Percentiles rank a stretch among this genome's conserved stretches.
These are phyloP conservation scores for Suhomyces atakaporum DNA, from an alignment of 1,139 yeast genomes.

Conservation along the genomic window DNA sequence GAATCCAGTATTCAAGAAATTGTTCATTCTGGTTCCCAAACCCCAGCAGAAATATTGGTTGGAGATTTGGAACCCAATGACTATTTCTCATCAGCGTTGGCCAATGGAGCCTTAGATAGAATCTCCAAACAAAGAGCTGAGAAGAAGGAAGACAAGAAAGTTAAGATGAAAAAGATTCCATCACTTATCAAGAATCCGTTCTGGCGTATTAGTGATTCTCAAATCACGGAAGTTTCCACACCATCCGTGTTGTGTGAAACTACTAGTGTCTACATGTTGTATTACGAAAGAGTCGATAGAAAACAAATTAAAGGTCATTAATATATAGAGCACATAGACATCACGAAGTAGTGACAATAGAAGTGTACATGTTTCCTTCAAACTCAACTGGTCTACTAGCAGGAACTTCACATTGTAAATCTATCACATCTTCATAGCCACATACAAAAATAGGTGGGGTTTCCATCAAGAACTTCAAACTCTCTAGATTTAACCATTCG, in stretches of 20 bases:
- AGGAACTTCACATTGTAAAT: slow-evolving; percentile 18
- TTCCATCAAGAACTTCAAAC: slow-evolving; percentile 15
- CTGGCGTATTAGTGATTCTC: slow-evolving; percentile 86
- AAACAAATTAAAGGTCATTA: slow-evolving; percentile 18
- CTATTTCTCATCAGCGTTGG: slow-evolving; percentile 18
- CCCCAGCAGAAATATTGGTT: slow-evolving; percentile 48
- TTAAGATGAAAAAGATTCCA: slow-evolving; percentile 53
- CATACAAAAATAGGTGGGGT: slow-evolving; percentile 20
- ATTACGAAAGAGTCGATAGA: slow-evolving; percentile 63
- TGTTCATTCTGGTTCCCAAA: slow-evolving; percentile 41
- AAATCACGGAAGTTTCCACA: slow-evolving; percentile 62
- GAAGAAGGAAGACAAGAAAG: slow-evolving; percentile 18
- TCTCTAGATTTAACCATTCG: slow-evolving; percentile 16
- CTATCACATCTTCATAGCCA: slow-evolving; percentile 19
- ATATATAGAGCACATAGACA: background rate
- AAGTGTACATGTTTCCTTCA: background rate
- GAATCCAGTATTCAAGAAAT: slow-evolving; percentile 43
- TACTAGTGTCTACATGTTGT: slow-evolving; percentile 77
- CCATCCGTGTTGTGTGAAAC: slow-evolving; percentile 66
- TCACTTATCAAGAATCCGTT: slow-evolving; percentile 62
- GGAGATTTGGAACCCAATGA: slow-evolving; percentile 27
- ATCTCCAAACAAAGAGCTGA: slow-evolving; percentile 3
- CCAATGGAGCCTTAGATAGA: slow-evolving; percentile 14
- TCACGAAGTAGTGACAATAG: slow-evolving; percentile 1
- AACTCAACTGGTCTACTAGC: background rate